A percentile compares a stretch with the other conserved stretches of the same genome.
These are phyloP conservation scores for Phyllosticta paracitricarpa DNA, from an alignment of 2,329 filamentous ascomycete species.

Conservation along the genomic window DNA sequence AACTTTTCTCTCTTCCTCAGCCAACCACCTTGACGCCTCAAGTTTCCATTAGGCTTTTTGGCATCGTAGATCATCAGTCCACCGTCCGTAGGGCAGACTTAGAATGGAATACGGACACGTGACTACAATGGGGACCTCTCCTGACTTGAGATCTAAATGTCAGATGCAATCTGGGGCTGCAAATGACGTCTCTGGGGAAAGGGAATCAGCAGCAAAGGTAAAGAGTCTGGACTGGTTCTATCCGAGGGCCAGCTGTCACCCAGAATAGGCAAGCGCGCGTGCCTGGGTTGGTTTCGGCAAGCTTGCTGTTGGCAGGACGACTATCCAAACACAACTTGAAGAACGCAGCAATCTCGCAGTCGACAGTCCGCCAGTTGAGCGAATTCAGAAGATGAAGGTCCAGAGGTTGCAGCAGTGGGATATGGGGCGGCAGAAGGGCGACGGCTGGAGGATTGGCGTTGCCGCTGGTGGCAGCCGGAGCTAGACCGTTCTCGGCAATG, in stretches of 20 bases:
- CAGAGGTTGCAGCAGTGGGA: not conserved
- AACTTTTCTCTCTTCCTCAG: not conserved
- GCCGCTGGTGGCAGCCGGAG: not conserved
- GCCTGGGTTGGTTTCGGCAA: conserved; percentile 2
- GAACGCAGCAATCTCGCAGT: not conserved
- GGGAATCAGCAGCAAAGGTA: not conserved
- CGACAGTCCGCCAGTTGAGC: not conserved
- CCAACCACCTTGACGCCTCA: not conserved
- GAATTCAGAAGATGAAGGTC: not conserved
- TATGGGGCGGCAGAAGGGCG: not conserved
- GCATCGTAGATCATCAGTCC: conserved; percentile 8
- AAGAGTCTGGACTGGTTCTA: not conserved
- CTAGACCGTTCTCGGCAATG: not conserved
- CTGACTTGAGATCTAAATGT: not conserved
- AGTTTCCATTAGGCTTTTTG: conserved; percentile 2
- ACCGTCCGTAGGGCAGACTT: conserved; percentile 1
- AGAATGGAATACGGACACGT: conserved; percentile 6
- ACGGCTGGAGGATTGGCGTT: not conserved
- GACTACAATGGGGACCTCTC: conserved; percentile 6
- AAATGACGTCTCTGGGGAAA: conserved; percentile 7
- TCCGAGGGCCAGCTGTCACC: not conserved
- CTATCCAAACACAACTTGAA: not conserved
- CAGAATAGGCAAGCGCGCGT: not conserved
- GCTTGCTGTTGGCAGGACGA: not conserved
- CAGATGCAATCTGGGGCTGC: not conserved